Evolutionary conservation across 306 rosid species (phyloP), one percentile per base, ranked within the genome.

Genomic region (Ochetophila trinervis): DNA sequence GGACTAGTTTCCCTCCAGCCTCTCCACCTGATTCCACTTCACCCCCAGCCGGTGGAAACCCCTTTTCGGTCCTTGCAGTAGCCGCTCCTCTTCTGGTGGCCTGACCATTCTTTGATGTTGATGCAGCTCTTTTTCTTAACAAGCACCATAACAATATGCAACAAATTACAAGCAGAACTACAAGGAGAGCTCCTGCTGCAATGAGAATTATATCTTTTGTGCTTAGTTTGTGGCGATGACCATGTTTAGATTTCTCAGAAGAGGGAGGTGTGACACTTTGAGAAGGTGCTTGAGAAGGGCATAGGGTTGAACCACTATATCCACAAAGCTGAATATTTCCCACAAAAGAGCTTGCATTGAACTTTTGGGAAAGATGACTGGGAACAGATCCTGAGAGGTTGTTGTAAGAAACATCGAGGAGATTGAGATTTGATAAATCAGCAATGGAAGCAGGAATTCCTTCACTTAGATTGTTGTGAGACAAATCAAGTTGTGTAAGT

Each of bases 331-430:
- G 82, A 70, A 81, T 49, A 53, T 91, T 91, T 47, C 96, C 96
- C 27, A 63, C 68, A 66, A 91, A 91, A 53, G 97, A 88, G 72
- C 88, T 88, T 16, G 83, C 67, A 74, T 86, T 83, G 64, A 91
- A 91, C 63, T 83, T 88, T 34, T 74, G 65, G 0, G 87, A 74
- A 23, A 91, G 87, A 21, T 32, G 15, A 17, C 74, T 17, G 10
- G 97, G 97, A 48, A 91, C 97, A 13, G 84, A 73, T 34, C 97
- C 97, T 17, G 96, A 85, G 35, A 91, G 91, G 57, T 85, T 70
- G 60, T 91, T 91, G 72, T 86, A 70, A 11, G 97, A 91, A 59
- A 91, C 96, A 64, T 88, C 85, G 70, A 91, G 84, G 61, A 67
- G 76, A 48, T 3, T 63, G 16, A 91, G 95, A 61, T 66, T 69